These are phyloP conservation scores for Termitomyces sp. DNA, from an alignment of 768 basidiomycete species.

Conservation along the genomic window DNA sequence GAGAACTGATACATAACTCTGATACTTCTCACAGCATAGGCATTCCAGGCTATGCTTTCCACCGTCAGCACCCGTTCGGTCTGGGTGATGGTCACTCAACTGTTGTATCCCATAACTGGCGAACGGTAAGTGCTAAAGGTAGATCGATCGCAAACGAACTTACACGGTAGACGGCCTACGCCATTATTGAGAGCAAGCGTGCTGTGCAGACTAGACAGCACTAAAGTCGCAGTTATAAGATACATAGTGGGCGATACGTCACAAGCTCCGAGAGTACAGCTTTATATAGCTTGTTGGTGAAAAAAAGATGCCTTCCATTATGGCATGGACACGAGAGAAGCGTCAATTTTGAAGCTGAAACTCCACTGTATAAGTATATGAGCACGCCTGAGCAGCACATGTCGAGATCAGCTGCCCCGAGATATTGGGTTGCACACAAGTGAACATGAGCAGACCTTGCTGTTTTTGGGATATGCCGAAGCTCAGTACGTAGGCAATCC, in stretches of 20 bases:
- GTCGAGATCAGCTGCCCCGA: background rate
- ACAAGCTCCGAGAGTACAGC: background rate
- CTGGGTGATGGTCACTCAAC: slow-evolving; percentile 28
- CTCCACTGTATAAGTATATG: background rate
- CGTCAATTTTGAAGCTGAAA: background rate
- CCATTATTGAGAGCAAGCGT: slow-evolving; percentile 18
- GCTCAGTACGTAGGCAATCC: background rate
- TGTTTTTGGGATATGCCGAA: background rate
- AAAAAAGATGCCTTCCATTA: background rate
- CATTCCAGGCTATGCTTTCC: slow-evolving; percentile 54
- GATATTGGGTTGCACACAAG: background rate
- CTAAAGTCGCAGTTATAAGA: background rate
- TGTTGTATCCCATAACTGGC: slow-evolving; percentile 61
- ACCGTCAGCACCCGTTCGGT: background rate
- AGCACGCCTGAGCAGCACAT: background rate
- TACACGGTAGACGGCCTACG: slow-evolving; percentile 34
- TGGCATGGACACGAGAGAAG: background rate
- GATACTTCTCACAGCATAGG: slow-evolving; percentile 43
- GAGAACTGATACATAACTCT: background rate
- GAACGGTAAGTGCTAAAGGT: background rate
- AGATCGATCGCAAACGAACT: slow-evolving; percentile 4
- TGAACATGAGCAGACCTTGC: background rate
- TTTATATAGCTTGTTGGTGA: background rate
- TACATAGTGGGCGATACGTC: background rate
- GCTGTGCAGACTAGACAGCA: background rate